phyloP scores from a whole-genome alignment of 768 basidiomycete genomes.

The Mycena leptocephala region DNA sequence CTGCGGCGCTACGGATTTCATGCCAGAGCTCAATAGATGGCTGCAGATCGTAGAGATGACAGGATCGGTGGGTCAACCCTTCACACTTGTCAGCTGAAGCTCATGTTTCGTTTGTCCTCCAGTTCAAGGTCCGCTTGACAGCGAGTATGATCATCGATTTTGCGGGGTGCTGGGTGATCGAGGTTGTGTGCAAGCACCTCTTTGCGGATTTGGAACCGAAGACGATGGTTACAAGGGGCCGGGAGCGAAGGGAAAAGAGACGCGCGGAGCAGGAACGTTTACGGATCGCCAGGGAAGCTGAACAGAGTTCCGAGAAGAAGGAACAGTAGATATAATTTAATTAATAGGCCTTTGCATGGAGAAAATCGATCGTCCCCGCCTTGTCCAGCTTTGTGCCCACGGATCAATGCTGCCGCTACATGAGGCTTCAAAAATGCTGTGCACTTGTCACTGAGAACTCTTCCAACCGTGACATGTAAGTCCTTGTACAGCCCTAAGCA shows the following conservation, averaged over 20 bases:
- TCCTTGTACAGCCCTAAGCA: not conserved
- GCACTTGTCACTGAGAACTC: too few relatives aligned
- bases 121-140: constrained; percentile 92
- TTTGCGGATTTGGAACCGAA: constrained; percentile 94
- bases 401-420: too few relatives aligned
- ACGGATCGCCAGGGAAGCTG: constrained; percentile 8
- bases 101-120: not conserved
- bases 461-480: too few relatives aligned
- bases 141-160: constrained; percentile 91
- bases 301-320: constrained; percentile 31
- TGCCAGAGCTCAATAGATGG: constrained; percentile 97
- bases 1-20: constrained; percentile 93
- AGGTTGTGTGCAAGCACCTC: constrained; percentile 85
- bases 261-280: constrained; percentile 59
- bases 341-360: constrained; percentile 9
- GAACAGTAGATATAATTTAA: constrained; percentile 36
- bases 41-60: constrained; percentile 97
- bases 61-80: constrained; percentile 66
- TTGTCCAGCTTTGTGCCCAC: too few relatives aligned
- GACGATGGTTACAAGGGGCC: constrained; percentile 86
- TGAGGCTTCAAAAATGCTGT: too few relatives aligned
- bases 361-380: not conserved
- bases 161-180: constrained; percentile 88
- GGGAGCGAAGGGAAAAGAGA: constrained; percentile 83
- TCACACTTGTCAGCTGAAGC: not conserved